A percentile compares a stretch with the other conserved stretches of the same genome.
phyloP scores from a whole-genome alignment of 2,329 filamentous ascomycete species.

The Pseudogymnoascus sp. region DNA sequence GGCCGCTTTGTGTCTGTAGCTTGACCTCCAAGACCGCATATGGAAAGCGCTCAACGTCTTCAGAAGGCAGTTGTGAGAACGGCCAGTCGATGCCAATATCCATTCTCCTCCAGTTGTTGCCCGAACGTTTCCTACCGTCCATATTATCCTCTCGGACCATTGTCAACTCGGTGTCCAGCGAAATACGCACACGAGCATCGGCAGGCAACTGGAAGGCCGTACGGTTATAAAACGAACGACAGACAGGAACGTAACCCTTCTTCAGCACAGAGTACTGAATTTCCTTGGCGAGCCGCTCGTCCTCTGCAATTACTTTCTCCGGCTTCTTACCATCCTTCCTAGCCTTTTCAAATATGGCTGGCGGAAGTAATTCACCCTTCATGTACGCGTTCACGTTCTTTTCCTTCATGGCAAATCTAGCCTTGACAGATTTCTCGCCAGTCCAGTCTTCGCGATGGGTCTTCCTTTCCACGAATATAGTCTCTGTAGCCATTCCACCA shows the following conservation, averaged over 20 bases:
- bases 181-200: conserved; percentile 92
- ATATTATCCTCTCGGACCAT: conserved; percentile 95
- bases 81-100: conserved; percentile 96
- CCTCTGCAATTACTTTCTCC: conserved; percentile 81
- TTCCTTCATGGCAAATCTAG: conserved; percentile 89
- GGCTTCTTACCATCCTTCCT: conserved; percentile 92
- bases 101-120: conserved; percentile 91
- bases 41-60: conserved; percentile 85
- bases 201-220: conserved; percentile 96
- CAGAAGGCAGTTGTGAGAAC: conserved; percentile 77
- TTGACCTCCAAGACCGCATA: conserved; percentile 97
- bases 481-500: conserved; percentile 89
- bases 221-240: conserved; percentile 94
- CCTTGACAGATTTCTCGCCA: conserved; percentile 97
- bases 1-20: conserved; percentile 89
- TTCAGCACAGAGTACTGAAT: conserved; percentile 90
- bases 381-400: conserved; percentile 95
- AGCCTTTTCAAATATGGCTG: conserved; percentile 91
- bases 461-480: conserved; percentile 95
- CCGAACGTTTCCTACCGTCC: conserved; percentile 67
- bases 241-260: conserved; percentile 80
- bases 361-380: conserved; percentile 73
- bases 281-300: conserved; percentile 83
- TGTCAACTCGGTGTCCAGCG: conserved; percentile 88
- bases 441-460: conserved; percentile 99